Evolutionary conservation across 331 rosid species (phyloP), one percentile per base, ranked within the genome.

Genomic region (Pyrus hybrid): DNA sequence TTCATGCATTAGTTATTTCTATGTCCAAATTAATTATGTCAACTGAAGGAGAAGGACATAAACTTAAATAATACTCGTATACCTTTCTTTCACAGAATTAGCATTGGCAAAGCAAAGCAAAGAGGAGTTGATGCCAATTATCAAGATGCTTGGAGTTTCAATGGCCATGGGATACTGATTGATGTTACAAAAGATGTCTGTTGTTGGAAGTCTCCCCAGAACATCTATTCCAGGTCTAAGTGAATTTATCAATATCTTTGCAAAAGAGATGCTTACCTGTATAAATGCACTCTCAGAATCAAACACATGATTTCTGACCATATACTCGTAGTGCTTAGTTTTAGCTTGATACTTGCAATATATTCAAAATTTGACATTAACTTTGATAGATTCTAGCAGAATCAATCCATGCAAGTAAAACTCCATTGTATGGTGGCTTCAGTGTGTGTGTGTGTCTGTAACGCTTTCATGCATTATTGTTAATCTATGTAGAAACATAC

Each of bases 51-150:
- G 47, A 41, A 41, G 47, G 14, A 37, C 43, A 37, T 37, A 9
- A 37, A 41, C 47, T 11, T 58, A 71, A 56, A 21, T 56, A 12
- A 28, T 12, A 28, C 14, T 43, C 0, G 0, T 23, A 22, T 77
- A 79, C 98, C 96, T 91, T 82, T 91, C 96, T 86, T 89, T 87
- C 11, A 91, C 83, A 68, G 90, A 88, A 68, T 83, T 90, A 5
- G 98, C 93, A 82, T 93, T 93, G 7, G 96, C 96, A 70, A 93
- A 93, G 81, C 98, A 93, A 63, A 93, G 91, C 54, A 92, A 85
- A 67, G 86, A 87, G 66, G 97, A 88, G 83, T 86, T 87, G 45
- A 87, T 83, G 53, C 98, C 89, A 70, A 93, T 77, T 3, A 84
- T 82, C 76, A 84, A 69, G 72, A 91, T 76, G 71, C 93, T 93